Evolutionary conservation across 257 asterid species (phyloP).

Genomic region (Plantago elongata): DNA sequence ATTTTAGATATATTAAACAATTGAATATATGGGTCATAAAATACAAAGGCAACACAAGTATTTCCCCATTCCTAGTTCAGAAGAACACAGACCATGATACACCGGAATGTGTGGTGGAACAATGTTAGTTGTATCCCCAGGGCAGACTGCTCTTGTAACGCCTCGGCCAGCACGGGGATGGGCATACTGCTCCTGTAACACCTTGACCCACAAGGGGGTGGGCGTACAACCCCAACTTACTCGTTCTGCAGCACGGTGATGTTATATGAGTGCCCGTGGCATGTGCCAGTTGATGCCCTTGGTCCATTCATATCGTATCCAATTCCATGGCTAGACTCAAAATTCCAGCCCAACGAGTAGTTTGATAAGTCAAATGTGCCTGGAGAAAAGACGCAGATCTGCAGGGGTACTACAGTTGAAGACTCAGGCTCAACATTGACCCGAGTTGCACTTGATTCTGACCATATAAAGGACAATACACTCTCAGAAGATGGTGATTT

Average conservation of each 20-base stretch:
- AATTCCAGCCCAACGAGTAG: conserved; percentile 72
- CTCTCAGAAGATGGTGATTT: conserved; percentile 38
- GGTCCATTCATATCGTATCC: conserved; percentile 22
- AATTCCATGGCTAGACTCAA: conserved; percentile 20
- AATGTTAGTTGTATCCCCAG: too few species aligned
- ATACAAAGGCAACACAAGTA: too few species aligned
- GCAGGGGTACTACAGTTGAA: conserved; percentile 53
- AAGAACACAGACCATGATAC: too few species aligned
- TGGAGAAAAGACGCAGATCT: conserved; percentile 64
- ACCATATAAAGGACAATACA: conserved; percentile 75
- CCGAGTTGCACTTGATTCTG: conserved; percentile 65
- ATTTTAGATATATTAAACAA: too few species aligned
- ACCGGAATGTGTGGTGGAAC: too few species aligned
- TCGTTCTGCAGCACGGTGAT: conserved; percentile 66
- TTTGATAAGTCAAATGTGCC: conserved; percentile 88
- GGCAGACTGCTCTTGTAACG: too few species aligned
- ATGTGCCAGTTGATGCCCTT: conserved; percentile 50
- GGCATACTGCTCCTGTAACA: background rate
- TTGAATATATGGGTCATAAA: too few species aligned
- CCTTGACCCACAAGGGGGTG: too few species aligned
- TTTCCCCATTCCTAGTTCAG: too few species aligned
- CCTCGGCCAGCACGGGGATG: too few species aligned
- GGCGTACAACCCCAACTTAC: conserved; percentile 25
- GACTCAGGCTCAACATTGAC: conserved; percentile 56
- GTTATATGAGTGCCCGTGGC: conserved; percentile 65